Percentiles rank a stretch among this genome's conserved stretches.
phyloP scores from a whole-genome alignment of 495 filamentous ascomycete genomes.

The Achaetomiella virescens region DNA sequence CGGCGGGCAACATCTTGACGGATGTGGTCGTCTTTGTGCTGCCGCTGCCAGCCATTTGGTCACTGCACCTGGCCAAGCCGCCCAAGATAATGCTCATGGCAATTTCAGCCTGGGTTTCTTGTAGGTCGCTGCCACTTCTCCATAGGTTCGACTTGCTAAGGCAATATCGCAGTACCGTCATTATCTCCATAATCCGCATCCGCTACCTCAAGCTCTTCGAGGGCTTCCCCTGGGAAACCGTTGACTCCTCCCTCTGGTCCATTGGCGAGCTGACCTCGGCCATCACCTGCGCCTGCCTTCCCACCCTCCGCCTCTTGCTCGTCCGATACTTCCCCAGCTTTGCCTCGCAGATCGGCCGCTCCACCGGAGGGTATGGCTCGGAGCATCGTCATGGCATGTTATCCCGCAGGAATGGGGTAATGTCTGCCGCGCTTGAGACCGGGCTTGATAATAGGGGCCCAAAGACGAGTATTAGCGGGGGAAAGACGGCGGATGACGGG shows the following conservation, averaged over 20 bases:
- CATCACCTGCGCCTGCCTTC: constrained; percentile 48
- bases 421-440: constrained; percentile 3
- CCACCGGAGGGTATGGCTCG: not conserved
- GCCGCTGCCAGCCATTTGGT: constrained; percentile 29
- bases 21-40: constrained; percentile 33
- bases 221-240: constrained; percentile 47
- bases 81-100: constrained; percentile 30
- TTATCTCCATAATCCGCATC: constrained; percentile 48
- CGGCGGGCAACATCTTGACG: constrained; percentile 34
- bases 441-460: not conserved
- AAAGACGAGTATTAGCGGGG: not conserved
- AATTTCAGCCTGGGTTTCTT: constrained; percentile 39
- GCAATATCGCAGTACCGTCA: constrained; percentile 33
- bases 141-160: not conserved
- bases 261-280: constrained; percentile 47
- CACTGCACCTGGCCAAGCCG: constrained; percentile 34
- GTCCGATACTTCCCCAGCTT: constrained; percentile 27
- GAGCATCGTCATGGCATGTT: not conserved
- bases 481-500: not conserved
- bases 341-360: not conserved
- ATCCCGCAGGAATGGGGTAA: no score
- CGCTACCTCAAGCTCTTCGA: constrained; percentile 33
- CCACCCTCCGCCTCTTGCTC: constrained; percentile 43
- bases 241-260: constrained; percentile 49
- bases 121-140: constrained; percentile 17